phyloP scores from a whole-genome alignment of 805 yeast species.

The Nakazawaea populi region DNA sequence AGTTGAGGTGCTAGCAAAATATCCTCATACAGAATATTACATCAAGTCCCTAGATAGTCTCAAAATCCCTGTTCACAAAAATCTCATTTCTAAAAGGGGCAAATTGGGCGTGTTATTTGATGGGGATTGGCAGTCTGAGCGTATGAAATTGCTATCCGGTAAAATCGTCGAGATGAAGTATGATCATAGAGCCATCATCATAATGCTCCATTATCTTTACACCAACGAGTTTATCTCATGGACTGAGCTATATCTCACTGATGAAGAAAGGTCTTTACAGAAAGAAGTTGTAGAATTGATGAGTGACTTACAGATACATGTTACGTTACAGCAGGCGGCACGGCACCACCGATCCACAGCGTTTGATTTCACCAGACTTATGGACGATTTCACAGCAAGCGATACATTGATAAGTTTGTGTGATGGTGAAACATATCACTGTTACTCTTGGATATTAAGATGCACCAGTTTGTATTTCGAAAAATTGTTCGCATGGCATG shows the following conservation, averaged over 20 bases:
- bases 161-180: background rate
- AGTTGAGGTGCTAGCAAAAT: background rate
- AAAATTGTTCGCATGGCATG: conserved; percentile 52
- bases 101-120: conserved; percentile 5
- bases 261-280: conserved; percentile 11
- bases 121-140: background rate
- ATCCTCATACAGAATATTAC: background rate
- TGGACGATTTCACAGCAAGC: background rate
- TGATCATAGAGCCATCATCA: conserved; percentile 12
- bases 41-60: background rate
- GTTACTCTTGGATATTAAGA: conserved; percentile 48
- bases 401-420: conserved; percentile 38
- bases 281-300: conserved; percentile 18
- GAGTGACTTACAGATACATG: conserved; percentile 12
- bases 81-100: conserved; percentile 11
- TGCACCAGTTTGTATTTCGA: conserved; percentile 61
- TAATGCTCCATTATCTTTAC: conserved; percentile 20
- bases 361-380: conserved; percentile 1
- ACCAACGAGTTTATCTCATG: conserved; percentile 21
- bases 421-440: conserved; percentile 35
- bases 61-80: conserved; percentile 12
- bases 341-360: too few relatives aligned
- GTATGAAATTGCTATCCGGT: background rate
- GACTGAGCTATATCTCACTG: background rate
- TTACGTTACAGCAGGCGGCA: background rate